Conservation (phyloP, 805 yeast species). For the Kodamaea neixiangensis region DNA sequence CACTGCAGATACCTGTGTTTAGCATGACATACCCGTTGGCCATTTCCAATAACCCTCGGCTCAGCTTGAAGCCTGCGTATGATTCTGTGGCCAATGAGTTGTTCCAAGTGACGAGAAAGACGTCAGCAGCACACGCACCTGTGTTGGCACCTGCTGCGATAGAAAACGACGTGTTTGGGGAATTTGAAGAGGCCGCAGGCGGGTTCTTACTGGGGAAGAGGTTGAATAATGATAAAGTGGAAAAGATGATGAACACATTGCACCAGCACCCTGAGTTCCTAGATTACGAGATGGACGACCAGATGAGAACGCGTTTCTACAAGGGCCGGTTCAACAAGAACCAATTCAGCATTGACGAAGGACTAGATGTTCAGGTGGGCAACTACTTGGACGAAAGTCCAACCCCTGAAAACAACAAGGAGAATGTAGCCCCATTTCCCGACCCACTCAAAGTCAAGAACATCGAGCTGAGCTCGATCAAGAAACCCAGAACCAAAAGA, state of each 20-base stretch:
- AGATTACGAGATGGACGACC: conserved; percentile 36
- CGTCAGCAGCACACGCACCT: not conserved
- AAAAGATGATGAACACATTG: conserved; percentile 36
- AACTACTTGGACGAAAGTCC: conserved; percentile 18
- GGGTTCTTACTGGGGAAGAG: conserved; percentile 19
- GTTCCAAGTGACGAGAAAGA: conserved; percentile 27
- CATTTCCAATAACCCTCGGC: conserved; percentile 5
- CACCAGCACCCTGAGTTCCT: conserved; percentile 17
- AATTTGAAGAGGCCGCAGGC: conserved; percentile 14
- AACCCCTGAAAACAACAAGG: conserved; percentile 24
- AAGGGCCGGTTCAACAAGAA: conserved; percentile 33
- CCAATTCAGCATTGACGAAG: conserved; percentile 22
- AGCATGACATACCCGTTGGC: conserved; percentile 4
- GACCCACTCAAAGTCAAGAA: conserved; percentile 22
- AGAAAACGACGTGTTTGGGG: conserved; percentile 21
- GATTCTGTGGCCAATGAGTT: conserved; percentile 21
- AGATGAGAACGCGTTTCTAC: conserved; percentile 34
- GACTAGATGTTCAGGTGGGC: conserved; percentile 35
- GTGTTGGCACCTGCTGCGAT: not conserved
- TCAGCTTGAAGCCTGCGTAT: conserved; percentile 9
- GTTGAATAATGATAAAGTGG: conserved; percentile 38
- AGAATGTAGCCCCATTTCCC: conserved; percentile 29
- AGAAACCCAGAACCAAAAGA: conserved; percentile 23
- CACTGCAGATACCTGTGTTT: not conserved
- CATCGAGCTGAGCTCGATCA: conserved; percentile 14